These are phyloP conservation scores for Miscanthus lutarioriparius DNA, from an alignment of 176 grass and related monocot genomes.

Conservation along the genomic window DNA sequence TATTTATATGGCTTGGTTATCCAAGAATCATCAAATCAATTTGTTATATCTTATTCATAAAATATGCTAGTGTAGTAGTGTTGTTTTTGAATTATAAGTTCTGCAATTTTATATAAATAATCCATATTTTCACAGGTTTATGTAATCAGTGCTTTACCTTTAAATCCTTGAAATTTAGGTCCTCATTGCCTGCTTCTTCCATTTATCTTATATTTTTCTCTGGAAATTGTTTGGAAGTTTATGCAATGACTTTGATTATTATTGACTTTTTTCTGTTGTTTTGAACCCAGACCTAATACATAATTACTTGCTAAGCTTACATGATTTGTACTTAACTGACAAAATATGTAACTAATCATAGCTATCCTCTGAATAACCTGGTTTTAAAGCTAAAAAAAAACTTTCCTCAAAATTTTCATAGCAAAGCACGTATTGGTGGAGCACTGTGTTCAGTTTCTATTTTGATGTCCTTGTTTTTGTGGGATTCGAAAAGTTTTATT, in stretches of 20 bases:
- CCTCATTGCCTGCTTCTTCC: not conserved
- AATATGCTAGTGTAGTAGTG: not conserved
- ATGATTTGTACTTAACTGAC: not conserved
- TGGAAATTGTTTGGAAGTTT: not conserved
- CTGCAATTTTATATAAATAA: not conserved
- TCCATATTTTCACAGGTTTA: not conserved
- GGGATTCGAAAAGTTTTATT: not conserved
- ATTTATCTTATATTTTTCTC: not conserved
- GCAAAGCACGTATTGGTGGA: not conserved
- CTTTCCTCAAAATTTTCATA: not conserved
- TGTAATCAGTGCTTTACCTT: not conserved
- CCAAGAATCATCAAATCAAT: constrained; percentile 15
- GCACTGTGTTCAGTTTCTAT: not conserved
- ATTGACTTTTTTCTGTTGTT: not conserved
- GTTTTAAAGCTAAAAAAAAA: not conserved
- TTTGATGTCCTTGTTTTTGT: constrained; percentile 1
- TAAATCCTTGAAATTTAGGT: not conserved
- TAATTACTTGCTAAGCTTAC: not conserved
- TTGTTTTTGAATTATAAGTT: not conserved
- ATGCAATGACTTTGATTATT: not conserved
- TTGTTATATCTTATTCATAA: not conserved
- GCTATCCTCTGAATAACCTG: not conserved
- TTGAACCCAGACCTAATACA: not conserved
- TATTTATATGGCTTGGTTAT: not conserved
- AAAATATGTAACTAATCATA: not conserved